A percentile compares a stretch with the other conserved stretches of the same genome.
Conservation (phyloP, 352 stramenopile genomes). For the Phytophthora citricola region DNA sequence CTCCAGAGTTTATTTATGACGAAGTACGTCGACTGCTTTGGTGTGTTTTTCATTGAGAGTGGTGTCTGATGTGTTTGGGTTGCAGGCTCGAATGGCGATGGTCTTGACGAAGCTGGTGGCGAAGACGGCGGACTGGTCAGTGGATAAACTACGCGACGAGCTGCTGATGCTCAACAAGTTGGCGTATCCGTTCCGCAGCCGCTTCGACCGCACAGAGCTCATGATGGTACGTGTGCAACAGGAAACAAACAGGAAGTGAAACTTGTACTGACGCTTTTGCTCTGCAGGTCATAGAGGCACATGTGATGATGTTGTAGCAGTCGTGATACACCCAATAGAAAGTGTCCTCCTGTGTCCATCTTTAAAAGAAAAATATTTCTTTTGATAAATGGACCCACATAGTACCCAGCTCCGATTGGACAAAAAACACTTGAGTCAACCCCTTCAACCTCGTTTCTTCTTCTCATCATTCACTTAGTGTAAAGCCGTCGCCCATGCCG, state of each 20-base stretch:
- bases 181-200: conserved; percentile 65
- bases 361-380: too few relatives aligned
- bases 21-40: conserved; percentile 50
- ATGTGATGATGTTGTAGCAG: conserved; percentile 31
- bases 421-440: too few relatives aligned
- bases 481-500: conserved; percentile 35
- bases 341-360: too few relatives aligned
- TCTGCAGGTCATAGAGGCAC: conserved; percentile 35
- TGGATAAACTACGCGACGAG: conserved; percentile 78
- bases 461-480: not conserved
- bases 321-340: not conserved
- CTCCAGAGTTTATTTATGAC: conserved; percentile 81
- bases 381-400: too few relatives aligned
- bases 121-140: conserved; percentile 70
- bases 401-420: too few relatives aligned
- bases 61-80: not conserved
- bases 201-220: conserved; percentile 67
- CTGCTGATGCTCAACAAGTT: conserved; percentile 76
- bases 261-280: conserved; percentile 14
- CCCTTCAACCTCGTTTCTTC: not conserved
- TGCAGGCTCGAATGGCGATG: conserved; percentile 60
- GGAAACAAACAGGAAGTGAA: not conserved
- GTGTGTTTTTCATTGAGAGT: not conserved
- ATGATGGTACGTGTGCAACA: conserved; percentile 56
- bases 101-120: conserved; percentile 58